These are phyloP conservation scores for Astragalus membranaceus DNA, from an alignment of 306 rosid genomes.

Conservation along the genomic window DNA sequence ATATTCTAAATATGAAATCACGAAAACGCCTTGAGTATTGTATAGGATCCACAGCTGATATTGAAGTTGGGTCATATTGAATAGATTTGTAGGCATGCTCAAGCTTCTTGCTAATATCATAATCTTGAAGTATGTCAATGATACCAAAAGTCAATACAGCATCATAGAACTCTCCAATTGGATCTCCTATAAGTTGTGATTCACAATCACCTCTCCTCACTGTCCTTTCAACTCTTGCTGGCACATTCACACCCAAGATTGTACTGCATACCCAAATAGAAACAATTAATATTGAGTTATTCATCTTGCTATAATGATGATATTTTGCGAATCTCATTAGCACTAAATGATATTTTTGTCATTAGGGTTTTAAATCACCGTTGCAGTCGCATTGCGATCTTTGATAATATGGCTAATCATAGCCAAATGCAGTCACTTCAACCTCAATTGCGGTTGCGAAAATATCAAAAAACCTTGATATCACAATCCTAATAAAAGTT, in stretches of 20 bases:
- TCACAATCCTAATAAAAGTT: no score
- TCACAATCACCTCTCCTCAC: slow-evolving; percentile 53
- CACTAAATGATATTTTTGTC: not conserved
- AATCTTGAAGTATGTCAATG: slow-evolving; percentile 96
- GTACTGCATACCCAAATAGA: slow-evolving; percentile 37
- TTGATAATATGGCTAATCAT: no score
- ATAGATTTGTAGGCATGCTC: slow-evolving; percentile 96
- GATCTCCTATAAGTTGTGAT: slow-evolving; percentile 65
- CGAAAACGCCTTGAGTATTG: slow-evolving; percentile 90
- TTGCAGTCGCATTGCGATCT: no score
- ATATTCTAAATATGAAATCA: slow-evolving; percentile 65
- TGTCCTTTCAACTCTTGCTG: slow-evolving; percentile 69
- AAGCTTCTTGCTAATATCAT: slow-evolving; percentile 96
- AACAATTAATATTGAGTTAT: not conserved
- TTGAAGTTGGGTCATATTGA: slow-evolving; percentile 84
- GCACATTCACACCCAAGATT: slow-evolving; percentile 66
- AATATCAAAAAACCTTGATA: no score
- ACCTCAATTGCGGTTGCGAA: no score
- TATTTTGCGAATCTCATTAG: not conserved
- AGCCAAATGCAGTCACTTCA: no score
- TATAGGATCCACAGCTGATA: slow-evolving; percentile 89
- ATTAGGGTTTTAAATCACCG: no score
- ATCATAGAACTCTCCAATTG: slow-evolving; percentile 73
- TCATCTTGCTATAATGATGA: not conserved
- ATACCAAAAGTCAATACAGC: slow-evolving; percentile 70